A percentile compares a stretch with the other conserved stretches of the same genome.
Evolutionary conservation across 1,284 basidiomycete genomes (phyloP).

Genomic region (Trichosporon ovoides): DNA sequence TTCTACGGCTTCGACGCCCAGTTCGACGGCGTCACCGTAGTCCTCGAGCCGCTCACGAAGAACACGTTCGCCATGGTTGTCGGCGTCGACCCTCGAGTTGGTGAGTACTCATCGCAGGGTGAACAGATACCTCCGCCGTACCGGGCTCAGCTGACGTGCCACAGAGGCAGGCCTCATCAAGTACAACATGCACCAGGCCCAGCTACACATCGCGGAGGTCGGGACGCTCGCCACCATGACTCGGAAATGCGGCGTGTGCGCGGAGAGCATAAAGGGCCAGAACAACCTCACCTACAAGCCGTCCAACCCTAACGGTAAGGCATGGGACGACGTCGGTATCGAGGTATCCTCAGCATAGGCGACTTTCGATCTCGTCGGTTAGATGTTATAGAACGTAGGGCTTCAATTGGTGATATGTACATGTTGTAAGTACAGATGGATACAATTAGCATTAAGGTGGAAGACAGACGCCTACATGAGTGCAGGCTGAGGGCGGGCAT

Average conservation of each 20-base stretch:
- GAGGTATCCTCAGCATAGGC: not conserved
- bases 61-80: constrained; percentile 88
- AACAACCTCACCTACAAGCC: constrained; percentile 36
- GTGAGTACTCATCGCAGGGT: constrained; percentile 57
- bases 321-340: constrained; percentile 39
- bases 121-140: too few relatives aligned
- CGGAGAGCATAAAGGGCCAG: constrained; percentile 11
- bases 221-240: constrained; percentile 28
- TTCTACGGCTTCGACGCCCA: constrained; percentile 74
- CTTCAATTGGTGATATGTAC: not conserved
- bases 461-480: not conserved
- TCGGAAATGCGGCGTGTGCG: constrained; percentile 44
- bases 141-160: not conserved
- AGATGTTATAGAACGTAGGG: not conserved
- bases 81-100: constrained; percentile 77
- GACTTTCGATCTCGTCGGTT: not conserved
- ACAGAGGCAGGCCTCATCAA: constrained; percentile 51
- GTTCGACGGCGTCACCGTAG: constrained; percentile 68
- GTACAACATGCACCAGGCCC: constrained; percentile 50
- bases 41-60: constrained; percentile 88
- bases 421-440: constrained; percentile 7
- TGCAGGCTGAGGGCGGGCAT: not conserved
- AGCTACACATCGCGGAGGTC: constrained; percentile 51
- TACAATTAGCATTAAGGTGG: not conserved
- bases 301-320: constrained; percentile 29